These are phyloP conservation scores for Boletus pseudopeckii DNA, from an alignment of 768 basidiomycete species.

Conservation along the genomic window DNA sequence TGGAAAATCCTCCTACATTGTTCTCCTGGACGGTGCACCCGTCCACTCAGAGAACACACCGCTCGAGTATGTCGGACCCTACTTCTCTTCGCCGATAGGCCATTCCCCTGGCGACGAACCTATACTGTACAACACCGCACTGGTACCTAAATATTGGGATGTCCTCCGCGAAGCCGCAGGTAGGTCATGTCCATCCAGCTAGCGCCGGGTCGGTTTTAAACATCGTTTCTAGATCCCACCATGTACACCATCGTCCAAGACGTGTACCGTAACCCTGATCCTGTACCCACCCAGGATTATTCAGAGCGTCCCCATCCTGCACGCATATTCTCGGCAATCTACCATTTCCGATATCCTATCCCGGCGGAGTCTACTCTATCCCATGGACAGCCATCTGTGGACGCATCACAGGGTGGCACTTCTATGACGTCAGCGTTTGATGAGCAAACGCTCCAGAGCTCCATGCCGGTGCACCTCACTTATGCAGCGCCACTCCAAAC, in stretches of 20 bases:
- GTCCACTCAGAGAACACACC: conserved; percentile 51
- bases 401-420: conserved; percentile 8
- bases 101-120: conserved; percentile 25
- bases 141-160: conserved; percentile 66
- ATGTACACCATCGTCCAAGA: conserved; percentile 66
- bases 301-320: conserved; percentile 26
- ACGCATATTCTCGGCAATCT: conserved; percentile 54
- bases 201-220: not conserved
- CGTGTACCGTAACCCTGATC: conserved; percentile 37
- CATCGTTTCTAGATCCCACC: conserved; percentile 54
- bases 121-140: conserved; percentile 54
- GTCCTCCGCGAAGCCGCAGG: conserved; percentile 54
- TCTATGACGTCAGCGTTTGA: conserved; percentile 17
- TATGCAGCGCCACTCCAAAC: conserved; percentile 7
- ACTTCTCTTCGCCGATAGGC: conserved; percentile 31
- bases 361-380: conserved; percentile 7
- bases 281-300: conserved; percentile 17
- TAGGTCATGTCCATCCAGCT: conserved; percentile 27
- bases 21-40: conserved; percentile 46
- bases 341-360: conserved; percentile 49
- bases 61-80: conserved; percentile 33
- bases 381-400: conserved; percentile 9
- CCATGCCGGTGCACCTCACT: not conserved
- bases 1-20: conserved; percentile 54
- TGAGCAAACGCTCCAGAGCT: conserved; percentile 1